Percentiles rank a stretch among this genome's conserved stretches.
These are phyloP conservation scores for Phaseolus lunatus DNA, from an alignment of 306 rosid genomes.

Conservation along the genomic window DNA sequence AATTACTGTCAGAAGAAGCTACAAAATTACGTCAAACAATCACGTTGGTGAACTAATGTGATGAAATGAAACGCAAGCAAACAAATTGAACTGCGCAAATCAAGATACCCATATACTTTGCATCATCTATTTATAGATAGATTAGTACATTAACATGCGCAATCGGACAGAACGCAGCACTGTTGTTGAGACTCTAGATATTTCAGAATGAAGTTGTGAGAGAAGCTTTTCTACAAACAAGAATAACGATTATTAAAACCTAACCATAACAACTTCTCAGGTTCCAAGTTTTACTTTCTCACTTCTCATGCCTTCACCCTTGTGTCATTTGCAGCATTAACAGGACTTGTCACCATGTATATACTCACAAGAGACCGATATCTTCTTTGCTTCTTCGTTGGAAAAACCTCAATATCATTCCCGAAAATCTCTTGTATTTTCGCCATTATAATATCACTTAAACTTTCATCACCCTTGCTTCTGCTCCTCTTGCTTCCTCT, in stretches of 20 bases:
- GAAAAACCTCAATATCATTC: conserved; percentile 47
- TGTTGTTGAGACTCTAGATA: neutral
- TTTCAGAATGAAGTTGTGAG: neutral
- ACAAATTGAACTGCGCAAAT: neutral
- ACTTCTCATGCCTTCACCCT: conserved; percentile 17
- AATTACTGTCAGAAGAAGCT: neutral
- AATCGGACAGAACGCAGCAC: neutral
- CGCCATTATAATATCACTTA: conserved; percentile 33
- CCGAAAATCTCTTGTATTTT: conserved; percentile 70
- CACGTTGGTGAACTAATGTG: neutral
- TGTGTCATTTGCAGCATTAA: conserved; percentile 30
- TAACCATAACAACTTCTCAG: neutral
- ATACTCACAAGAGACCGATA: conserved; percentile 66
- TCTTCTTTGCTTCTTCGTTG: conserved; percentile 57
- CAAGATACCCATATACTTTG: neutral
- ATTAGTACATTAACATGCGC: neutral
- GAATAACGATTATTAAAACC: conserved; percentile 9
- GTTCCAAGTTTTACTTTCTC: neutral
- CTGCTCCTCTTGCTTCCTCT: conserved; percentile 29
- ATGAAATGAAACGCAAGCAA: neutral
- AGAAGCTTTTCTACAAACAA: conserved; percentile 5
- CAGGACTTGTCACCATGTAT: conserved; percentile 53
- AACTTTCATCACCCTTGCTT: conserved; percentile 17
- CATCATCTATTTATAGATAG: neutral
- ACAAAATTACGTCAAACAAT: neutral